Evolutionary conservation across 805 yeast genomes (phyloP).

Genomic region (Sungouiella blattae): DNA sequence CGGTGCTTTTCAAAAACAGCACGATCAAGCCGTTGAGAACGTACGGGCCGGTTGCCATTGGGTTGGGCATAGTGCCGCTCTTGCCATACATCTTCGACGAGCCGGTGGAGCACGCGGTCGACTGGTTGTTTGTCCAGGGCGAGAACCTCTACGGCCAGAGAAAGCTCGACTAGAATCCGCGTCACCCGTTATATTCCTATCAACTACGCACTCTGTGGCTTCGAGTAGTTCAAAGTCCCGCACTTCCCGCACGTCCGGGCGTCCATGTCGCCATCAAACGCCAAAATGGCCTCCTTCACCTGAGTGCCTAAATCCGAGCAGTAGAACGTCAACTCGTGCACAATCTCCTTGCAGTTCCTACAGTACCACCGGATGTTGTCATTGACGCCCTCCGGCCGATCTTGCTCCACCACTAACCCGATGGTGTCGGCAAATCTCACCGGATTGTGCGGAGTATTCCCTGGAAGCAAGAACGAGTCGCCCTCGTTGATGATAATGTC

Average conservation of each 20-base stretch:
- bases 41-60: conserved; percentile 78
- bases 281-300: conserved; percentile 75
- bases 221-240: conserved; percentile 69
- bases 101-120: conserved; percentile 73
- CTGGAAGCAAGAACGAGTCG: conserved; percentile 83
- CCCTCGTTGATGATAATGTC: conserved; percentile 80
- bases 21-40: conserved; percentile 46
- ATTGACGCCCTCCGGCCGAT: conserved; percentile 66
- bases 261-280: conserved; percentile 58
- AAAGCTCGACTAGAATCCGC: conserved; percentile 1
- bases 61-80: conserved; percentile 71
- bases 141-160: conserved; percentile 24
- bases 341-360: conserved; percentile 56
- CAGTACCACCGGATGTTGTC: conserved; percentile 92
- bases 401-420: conserved; percentile 90
- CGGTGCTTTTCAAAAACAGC: conserved; percentile 55
- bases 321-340: conserved; percentile 68
- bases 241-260: conserved; percentile 74
- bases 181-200: background rate
- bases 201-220: conserved; percentile 37
- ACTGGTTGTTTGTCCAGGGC: conserved; percentile 54
- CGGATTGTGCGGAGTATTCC: conserved; percentile 85
- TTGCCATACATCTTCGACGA: conserved; percentile 78
- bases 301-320: conserved; percentile 86
- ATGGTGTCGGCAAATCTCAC: conserved; percentile 81